Conservation (phyloP, 352 stramenopile species). For the Globisporangium radiosum region DNA sequence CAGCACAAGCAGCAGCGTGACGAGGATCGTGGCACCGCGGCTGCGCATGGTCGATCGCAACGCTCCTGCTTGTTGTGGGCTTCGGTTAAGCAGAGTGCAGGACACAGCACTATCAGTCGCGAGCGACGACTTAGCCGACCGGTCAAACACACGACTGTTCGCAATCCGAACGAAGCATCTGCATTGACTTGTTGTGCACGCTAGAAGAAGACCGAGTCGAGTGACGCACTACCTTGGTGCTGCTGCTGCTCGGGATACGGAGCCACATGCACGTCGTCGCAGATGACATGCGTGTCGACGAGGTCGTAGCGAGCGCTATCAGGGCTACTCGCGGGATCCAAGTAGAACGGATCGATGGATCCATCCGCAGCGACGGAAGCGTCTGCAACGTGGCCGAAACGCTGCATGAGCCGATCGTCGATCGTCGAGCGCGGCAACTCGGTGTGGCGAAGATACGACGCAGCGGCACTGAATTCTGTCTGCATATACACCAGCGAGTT, state of each 20-base stretch:
- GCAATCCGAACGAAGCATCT: neutral
- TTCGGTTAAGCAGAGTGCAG: neutral
- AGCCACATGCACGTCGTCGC: slow-evolving; percentile 9
- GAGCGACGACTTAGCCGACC: neutral
- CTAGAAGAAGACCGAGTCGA: slow-evolving; percentile 39
- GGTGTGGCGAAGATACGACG: neutral
- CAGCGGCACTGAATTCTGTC: too few relatives aligned
- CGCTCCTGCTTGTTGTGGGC: neutral
- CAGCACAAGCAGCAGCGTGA: slow-evolving; percentile 2
- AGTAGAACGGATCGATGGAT: slow-evolving; percentile 1
- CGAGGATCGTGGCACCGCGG: neutral
- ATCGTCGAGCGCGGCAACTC: slow-evolving; percentile 8
- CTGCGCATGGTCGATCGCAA: neutral
- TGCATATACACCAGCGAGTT: too few relatives aligned
- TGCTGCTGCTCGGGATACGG: slow-evolving; percentile 8
- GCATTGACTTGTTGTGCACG: neutral
- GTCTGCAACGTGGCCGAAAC: neutral
- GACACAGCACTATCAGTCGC: neutral
- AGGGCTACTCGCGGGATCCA: neutral
- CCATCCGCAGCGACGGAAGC: too few relatives aligned
- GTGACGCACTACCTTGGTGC: slow-evolving; percentile 3
- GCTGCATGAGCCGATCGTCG: slow-evolving; percentile 12
- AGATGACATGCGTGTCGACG: neutral
- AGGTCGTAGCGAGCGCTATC: neutral
- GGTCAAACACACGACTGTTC: neutral